Percentiles rank a stretch among this genome's conserved stretches.
Evolutionary conservation across 306 rosid species (phyloP).

Genomic region (Lotus japonicus): DNA sequence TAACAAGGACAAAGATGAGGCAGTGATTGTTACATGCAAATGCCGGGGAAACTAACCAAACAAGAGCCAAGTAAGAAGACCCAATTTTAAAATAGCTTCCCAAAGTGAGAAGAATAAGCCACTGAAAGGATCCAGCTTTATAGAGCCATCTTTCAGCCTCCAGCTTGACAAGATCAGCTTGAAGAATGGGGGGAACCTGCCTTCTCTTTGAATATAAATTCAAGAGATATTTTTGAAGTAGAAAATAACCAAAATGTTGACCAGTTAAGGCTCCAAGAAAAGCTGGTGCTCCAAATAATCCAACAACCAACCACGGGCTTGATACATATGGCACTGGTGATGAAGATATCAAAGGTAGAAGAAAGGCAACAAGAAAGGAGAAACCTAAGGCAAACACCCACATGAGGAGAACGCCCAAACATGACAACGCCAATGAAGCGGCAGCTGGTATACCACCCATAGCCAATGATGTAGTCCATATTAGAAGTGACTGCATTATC

Average conservation of each 20-base stretch:
- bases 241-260: slow-evolving; percentile 77
- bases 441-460: slow-evolving; percentile 91
- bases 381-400: slow-evolving; percentile 68
- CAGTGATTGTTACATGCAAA: slow-evolving; percentile 66
- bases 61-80: slow-evolving; percentile 86
- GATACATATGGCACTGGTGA: slow-evolving; percentile 83
- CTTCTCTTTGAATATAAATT: slow-evolving; percentile 48
- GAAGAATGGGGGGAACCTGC: slow-evolving; percentile 40
- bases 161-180: slow-evolving; percentile 48
- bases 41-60: slow-evolving; percentile 91
- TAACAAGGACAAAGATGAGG: slow-evolving; percentile 25
- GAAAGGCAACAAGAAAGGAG: slow-evolving; percentile 50
- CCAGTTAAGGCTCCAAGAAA: slow-evolving; percentile 85
- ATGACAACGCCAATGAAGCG: slow-evolving; percentile 67
- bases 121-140: slow-evolving; percentile 88
- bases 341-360: slow-evolving; percentile 56
- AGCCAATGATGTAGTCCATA: slow-evolving; percentile 72
- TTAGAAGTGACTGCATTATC: slow-evolving; percentile 77
- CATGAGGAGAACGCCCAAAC: slow-evolving; percentile 59
- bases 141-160: slow-evolving; percentile 99
- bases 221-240: slow-evolving; percentile 54
- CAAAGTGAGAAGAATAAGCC: slow-evolving; percentile 77
- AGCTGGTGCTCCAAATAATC: slow-evolving; percentile 86
- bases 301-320: slow-evolving; percentile 82
- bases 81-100: slow-evolving; percentile 79